A percentile compares a stretch with the other conserved stretches of the same genome.
Conservation (phyloP, 331 rosid genomes). For the Quercus phellos region DNA sequence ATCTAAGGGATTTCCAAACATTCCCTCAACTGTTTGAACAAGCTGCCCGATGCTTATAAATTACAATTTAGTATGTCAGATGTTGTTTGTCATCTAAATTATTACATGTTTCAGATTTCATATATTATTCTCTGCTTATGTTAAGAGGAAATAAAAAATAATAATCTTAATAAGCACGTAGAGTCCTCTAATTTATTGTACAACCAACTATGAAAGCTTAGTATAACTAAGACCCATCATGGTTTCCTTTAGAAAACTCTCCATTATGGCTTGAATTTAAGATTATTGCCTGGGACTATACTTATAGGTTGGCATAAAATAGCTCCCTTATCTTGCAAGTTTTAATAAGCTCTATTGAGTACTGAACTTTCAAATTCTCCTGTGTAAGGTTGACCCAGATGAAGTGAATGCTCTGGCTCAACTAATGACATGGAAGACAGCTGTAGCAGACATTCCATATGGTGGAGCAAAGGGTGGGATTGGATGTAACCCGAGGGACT, state of each 20-base stretch:
- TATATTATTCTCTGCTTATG: not conserved
- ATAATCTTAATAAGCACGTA: not conserved
- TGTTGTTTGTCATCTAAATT: not conserved
- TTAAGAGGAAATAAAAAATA: not conserved
- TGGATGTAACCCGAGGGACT: conserved; percentile 81
- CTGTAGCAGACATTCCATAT: conserved; percentile 84
- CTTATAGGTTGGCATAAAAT: not conserved
- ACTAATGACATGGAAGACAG: conserved; percentile 97
- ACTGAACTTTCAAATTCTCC: conserved; percentile 1
- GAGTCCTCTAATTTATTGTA: not conserved
- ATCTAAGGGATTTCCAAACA: no score
- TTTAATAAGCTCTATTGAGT: not conserved
- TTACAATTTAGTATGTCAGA: not conserved
- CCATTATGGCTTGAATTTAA: not conserved
- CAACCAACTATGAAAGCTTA: not conserved
- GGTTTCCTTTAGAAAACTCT: not conserved
- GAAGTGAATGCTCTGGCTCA: conserved; percentile 93
- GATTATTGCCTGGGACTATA: not conserved
- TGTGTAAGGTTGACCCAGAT: conserved; percentile 75
- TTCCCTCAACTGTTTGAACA: no score
- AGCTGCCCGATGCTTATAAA: not conserved
- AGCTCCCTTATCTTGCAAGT: not conserved
- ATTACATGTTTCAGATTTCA: not conserved
- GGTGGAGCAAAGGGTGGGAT: conserved; percentile 99
- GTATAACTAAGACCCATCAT: not conserved